phyloP scores from a whole-genome alignment of 495 filamentous ascomycete genomes.

The Hypoxylon crocopeplum region DNA sequence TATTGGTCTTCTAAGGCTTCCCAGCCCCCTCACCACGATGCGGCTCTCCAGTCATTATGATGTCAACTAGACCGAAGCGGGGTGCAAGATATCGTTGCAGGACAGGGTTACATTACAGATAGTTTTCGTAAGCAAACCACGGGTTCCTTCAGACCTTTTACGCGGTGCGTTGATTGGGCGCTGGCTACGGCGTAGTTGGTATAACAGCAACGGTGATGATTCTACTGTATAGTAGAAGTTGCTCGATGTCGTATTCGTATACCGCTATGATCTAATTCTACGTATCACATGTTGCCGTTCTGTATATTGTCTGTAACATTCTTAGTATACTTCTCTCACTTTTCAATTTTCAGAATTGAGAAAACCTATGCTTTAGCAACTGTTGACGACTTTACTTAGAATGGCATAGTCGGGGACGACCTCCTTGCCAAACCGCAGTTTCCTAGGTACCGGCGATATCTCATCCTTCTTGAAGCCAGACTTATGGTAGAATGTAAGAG shows the following conservation, averaged over 20 bases:
- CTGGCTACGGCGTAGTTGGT: no score
- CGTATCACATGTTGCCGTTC: constrained; percentile 10
- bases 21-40: constrained; percentile 9
- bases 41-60: constrained; percentile 28
- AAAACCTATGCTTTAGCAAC: background rate
- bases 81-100: no score
- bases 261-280: no score
- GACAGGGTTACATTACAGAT: no score
- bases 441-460: constrained; percentile 67
- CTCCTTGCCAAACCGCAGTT: constrained; percentile 67
- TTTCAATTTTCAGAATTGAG: background rate
- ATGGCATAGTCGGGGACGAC: constrained; percentile 74
- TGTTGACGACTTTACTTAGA: constrained; percentile 64
- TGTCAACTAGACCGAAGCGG: constrained; percentile 23
- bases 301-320: constrained; percentile 11
- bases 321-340: no score
- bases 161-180: no score
- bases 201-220: no score
- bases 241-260: no score
- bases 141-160: no score
- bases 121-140: no score
- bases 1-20: constrained; percentile 1
- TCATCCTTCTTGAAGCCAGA: constrained; percentile 73
- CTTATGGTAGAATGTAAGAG: constrained; percentile 68
- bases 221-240: no score